A percentile compares a stretch with the other conserved stretches of the same genome.
Conservation (phyloP, 306 rosid species). For the Gastrolobium villosum region DNA sequence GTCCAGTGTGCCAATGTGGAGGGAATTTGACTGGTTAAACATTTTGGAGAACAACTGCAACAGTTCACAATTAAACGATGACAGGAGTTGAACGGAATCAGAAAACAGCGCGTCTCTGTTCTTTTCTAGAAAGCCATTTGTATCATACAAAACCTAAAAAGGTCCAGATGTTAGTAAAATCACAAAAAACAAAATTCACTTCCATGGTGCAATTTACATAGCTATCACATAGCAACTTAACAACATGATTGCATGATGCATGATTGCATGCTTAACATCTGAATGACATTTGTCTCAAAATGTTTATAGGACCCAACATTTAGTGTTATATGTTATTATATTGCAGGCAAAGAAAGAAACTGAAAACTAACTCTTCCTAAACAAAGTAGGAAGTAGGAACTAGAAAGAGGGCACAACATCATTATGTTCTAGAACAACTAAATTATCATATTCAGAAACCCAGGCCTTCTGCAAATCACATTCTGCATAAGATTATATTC, state of each 20-base stretch:
- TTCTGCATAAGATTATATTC: conserved; percentile 11
- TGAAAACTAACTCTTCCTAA: background rate
- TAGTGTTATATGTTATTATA: conserved; percentile 1
- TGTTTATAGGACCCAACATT: conserved; percentile 10
- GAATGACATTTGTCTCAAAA: background rate
- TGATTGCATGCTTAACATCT: conserved; percentile 35
- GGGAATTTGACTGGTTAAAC: conserved; percentile 52
- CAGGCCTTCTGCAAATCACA: conserved; percentile 26
- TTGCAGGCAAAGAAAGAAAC: background rate
- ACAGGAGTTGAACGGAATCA: conserved; percentile 70
- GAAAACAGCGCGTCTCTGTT: conserved; percentile 73
- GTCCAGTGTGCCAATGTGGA: conserved; percentile 53
- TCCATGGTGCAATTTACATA: conserved; percentile 24
- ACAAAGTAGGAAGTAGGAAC: background rate
- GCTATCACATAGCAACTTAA: conserved; percentile 20
- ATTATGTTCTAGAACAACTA: conserved; percentile 25
- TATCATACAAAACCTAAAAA: conserved; percentile 85
- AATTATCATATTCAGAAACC: conserved; percentile 18
- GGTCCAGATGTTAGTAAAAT: conserved; percentile 48
- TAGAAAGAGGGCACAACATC: conserved; percentile 10
- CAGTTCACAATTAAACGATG: conserved; percentile 70
- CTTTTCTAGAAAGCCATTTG: conserved; percentile 85
- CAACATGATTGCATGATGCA: conserved; percentile 23
- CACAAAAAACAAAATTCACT: conserved; percentile 39
- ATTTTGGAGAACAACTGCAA: conserved; percentile 69